Conservation (phyloP, 2,329 filamentous ascomycete genomes). For the Colletotrichum paranaense region DNA sequence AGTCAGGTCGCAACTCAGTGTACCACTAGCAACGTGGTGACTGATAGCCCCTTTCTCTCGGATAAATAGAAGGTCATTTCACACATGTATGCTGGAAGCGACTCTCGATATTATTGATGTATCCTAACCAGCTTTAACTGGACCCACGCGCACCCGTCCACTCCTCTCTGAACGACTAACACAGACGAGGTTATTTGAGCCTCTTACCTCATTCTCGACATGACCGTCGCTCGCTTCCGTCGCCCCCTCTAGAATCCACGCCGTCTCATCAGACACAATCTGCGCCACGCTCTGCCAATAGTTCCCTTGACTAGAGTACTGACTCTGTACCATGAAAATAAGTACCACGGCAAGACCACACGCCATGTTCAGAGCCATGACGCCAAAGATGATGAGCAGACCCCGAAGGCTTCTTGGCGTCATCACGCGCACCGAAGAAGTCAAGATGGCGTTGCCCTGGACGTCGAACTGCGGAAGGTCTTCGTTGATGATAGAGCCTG, state of each 20-base stretch:
- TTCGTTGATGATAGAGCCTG: conserved; percentile 36
- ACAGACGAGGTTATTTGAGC: not conserved
- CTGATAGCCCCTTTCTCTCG: too few species aligned
- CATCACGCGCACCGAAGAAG: not conserved
- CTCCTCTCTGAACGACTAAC: not conserved
- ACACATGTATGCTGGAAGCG: too few species aligned
- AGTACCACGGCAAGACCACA: conserved; percentile 34
- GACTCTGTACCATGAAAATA: conserved; percentile 35
- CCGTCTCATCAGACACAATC: conserved; percentile 38
- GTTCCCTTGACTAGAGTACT: conserved; percentile 37
- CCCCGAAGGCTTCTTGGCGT: not conserved
- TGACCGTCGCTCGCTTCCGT: conserved; percentile 34
- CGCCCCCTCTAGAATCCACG: conserved; percentile 36
- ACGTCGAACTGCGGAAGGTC: conserved; percentile 34
- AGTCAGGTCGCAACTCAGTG: too few species aligned
- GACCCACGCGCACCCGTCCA: conserved; percentile 1
- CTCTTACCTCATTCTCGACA: not conserved
- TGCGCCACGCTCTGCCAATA: conserved; percentile 40
- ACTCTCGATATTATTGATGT: not conserved
- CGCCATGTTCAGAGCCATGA: conserved; percentile 22
- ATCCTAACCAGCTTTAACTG: not conserved
- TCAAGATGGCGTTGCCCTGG: not conserved
- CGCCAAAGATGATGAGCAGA: not conserved
- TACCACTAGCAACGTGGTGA: too few species aligned
- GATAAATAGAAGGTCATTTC: too few species aligned